Evolutionary conservation across 495 filamentous ascomycete genomes (phyloP).

Genomic region (Friedmanniomyces endolithicus): DNA sequence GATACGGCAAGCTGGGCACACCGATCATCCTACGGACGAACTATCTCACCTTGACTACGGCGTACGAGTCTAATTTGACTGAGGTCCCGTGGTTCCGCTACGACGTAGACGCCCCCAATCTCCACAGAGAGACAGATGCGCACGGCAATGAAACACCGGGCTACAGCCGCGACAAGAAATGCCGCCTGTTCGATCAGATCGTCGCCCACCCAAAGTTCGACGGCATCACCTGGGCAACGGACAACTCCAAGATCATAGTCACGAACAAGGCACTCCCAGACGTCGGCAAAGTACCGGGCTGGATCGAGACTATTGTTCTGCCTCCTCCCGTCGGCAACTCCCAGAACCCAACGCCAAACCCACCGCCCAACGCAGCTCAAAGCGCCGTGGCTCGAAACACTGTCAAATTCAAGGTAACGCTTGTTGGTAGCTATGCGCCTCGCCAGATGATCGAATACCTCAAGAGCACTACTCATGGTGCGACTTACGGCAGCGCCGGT

Average conservation of each 20-base stretch:
- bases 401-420: conserved; percentile 12
- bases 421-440: conserved; percentile 16
- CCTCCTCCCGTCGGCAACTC: conserved; percentile 13
- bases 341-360: not conserved
- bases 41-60: conserved; percentile 31
- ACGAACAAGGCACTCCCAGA: conserved; percentile 18
- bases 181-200: conserved; percentile 21
- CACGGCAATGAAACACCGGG: not conserved
- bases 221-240: conserved; percentile 17
- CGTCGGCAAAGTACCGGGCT: conserved; percentile 2
- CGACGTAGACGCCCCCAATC: conserved; percentile 10
- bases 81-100: conserved; percentile 9
- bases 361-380: not conserved
- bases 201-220: conserved; percentile 16
- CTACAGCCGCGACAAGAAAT: conserved; percentile 21
- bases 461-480: conserved; percentile 11
- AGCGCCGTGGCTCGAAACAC: conserved; percentile 10
- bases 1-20: conserved; percentile 34
- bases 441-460: conserved; percentile 29
- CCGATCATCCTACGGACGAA: conserved; percentile 34
- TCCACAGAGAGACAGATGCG: not conserved
- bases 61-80: not conserved
- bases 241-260: conserved; percentile 24
- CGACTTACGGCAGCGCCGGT: conserved; percentile 17
- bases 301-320: conserved; percentile 9